phyloP scores from a whole-genome alignment of 352 stramenopile species.

The Globisporangium mamillatum region DNA sequence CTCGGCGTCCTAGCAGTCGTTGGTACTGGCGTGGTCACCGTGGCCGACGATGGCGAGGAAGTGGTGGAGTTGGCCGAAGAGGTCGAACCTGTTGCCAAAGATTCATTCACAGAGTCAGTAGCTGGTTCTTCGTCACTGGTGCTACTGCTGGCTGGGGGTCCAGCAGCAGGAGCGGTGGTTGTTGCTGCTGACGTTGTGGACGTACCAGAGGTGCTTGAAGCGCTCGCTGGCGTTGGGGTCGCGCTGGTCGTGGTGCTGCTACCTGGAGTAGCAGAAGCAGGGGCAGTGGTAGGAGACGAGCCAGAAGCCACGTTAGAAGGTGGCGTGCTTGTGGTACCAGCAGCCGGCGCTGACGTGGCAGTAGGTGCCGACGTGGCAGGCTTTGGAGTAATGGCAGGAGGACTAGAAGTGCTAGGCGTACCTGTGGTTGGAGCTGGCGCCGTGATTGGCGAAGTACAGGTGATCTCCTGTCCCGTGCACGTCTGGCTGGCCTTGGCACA shows the following conservation, averaged over 20 bases:
- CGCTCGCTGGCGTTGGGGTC: slow-evolving; percentile 4
- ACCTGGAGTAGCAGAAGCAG: slow-evolving; percentile 4
- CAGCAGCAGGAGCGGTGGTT: neutral
- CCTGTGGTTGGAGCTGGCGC: slow-evolving; percentile 3
- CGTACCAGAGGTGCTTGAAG: slow-evolving; percentile 3
- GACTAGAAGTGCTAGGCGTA: neutral
- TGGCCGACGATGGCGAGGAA: neutral
- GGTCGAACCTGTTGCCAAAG: slow-evolving; percentile 1
- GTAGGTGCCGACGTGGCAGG: neutral
- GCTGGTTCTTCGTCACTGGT: neutral
- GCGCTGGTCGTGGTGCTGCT: slow-evolving; percentile 2
- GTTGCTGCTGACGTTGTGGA: neutral
- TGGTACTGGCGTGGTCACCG: neutral
- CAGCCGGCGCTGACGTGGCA: neutral
- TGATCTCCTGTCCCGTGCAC: slow-evolving; percentile 40
- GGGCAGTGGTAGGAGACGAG: neutral
- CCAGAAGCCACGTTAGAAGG: slow-evolving; percentile 4
- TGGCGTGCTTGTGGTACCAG: neutral
- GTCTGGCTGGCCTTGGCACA: slow-evolving; percentile 7
- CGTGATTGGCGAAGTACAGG: slow-evolving; percentile 6
- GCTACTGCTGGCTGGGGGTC: neutral
- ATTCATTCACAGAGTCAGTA: slow-evolving; percentile 8
- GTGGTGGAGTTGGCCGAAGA: neutral
- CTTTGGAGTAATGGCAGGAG: slow-evolving; percentile 1
- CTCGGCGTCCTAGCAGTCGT: neutral